Evolutionary conservation across 768 basidiomycete species (phyloP), one percentile per base, ranked within the genome.

Genomic region (Mrakia frigida): DNA sequence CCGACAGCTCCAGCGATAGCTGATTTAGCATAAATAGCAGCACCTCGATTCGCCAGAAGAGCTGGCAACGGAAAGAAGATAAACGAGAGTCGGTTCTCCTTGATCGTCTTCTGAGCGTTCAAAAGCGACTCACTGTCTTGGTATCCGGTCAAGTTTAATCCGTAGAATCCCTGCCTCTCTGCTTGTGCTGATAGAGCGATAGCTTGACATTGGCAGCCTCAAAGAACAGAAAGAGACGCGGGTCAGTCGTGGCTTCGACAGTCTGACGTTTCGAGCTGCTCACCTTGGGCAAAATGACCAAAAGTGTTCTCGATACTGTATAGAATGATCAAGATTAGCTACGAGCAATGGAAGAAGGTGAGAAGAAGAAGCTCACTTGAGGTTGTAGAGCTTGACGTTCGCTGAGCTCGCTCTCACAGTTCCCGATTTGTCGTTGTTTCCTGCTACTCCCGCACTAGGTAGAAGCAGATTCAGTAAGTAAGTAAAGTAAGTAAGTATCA

Each of bases 121-220:
- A 23, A 63, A 28, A 23, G n/a, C 33, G 14, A 43, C 65, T 37
- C 35, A 37, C 35, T 71, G 28, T 71, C 70, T 18, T 71, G 70
- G 16, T 71, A 71, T 0, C 70, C 70, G 28, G 46, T 70, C 70
- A 70, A 52, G 28, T 9, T 52, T 23, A 70, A 25, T 2, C 70
- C 70, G 35, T 70, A 70, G 23, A 31, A 70, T 7, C 70, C 70
- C 31, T 70, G 70, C 16, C 53, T 14, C 53, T 56, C 70, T 7
- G 37, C 43, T 23, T 70, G 70, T 16, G 70, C 70, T 10, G 70
- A 70, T 2, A 70, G 70, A 31, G 70, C 70, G 70, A 70, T 70
- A 18, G 70, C 70, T 25, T 71, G 70, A 23, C 70, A 71, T 50
- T 71, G 70, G 16, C 70, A 71, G 11, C 70, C 70, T 50, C 16